Evolutionary conservation across 306 rosid species (phyloP), one percentile per base, ranked within the genome.

Genomic region (Vigna radiata): DNA sequence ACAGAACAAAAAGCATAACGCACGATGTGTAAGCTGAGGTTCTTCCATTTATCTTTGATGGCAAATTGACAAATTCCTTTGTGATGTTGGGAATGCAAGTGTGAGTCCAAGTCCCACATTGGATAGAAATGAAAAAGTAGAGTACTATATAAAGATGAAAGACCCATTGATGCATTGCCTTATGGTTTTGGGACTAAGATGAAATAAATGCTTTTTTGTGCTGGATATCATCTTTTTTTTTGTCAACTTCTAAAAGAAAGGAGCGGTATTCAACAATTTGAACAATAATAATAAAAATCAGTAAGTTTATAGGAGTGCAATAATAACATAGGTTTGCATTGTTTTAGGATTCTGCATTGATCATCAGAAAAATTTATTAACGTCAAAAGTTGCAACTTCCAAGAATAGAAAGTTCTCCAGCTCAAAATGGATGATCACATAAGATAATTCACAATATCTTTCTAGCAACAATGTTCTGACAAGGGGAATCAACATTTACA

Each of bases 401-500:
- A 41, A 72, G 27, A 82, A 25, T 29, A 67, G 58, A 53, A 61
- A 72, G 68, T 76, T 76, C 27, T 49, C 77, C 72, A 55, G 56
- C 21, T 50, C 67, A 63, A 71, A 75, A 71, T 82, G 80, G 82
- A 82, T 59, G 60, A 71, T 65, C 80, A 58, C 82, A 68, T 82
- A 2, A 81, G 73, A 72, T 8, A 49, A 82, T 68, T 33, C 48
- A 73, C 63, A 80, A 78, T 86, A 69, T 55, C 82, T 80, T 76
- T 67, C 81, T 72, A 77, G 80, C 66, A 79, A 75, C 46, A 82
- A 67, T 29, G 49, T 75, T 81, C 71, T 78, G 69, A 48, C 17
- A 77, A 17, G 47, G 76, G 70, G 72, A 82, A 49, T 47, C 73
- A 76, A 70, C 82, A 87, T 85, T 84, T 84, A 87, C 83, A 83